Conservation (phyloP, 1,284 basidiomycete species). For the Rhodotorula sp. region DNA sequence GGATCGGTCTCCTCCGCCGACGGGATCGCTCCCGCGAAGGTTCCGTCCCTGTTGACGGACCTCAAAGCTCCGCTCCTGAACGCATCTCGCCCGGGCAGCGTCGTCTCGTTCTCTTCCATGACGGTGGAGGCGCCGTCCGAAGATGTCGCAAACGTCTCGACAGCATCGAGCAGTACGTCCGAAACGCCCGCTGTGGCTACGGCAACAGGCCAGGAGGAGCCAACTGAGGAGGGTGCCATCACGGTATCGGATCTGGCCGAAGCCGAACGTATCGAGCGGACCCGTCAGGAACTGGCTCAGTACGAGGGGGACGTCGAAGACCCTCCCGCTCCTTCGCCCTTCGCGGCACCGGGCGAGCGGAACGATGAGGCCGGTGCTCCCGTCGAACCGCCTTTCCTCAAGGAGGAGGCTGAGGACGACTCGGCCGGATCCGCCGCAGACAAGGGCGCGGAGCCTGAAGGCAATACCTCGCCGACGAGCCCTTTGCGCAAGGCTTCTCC, state of each 20-base stretch:
- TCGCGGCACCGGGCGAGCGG: neutral
- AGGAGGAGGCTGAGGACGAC: neutral
- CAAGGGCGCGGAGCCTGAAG: slow-evolving; percentile 1
- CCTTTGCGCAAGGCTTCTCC: slow-evolving; percentile 7
- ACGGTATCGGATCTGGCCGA: slow-evolving; percentile 13
- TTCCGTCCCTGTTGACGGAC: neutral
- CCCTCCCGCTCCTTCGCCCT: slow-evolving; percentile 13
- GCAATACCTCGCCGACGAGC: too few species aligned
- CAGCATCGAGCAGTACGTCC: neutral
- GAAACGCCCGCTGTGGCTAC: neutral
- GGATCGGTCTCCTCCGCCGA: slow-evolving; percentile 2
- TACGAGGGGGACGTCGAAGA: slow-evolving; percentile 33
- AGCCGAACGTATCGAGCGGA: slow-evolving; percentile 6
- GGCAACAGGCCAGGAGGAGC: neutral
- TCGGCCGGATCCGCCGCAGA: neutral
- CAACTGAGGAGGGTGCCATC: too few species aligned
- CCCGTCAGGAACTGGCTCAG: slow-evolving; percentile 20
- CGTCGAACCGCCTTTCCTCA: slow-evolving; percentile 6
- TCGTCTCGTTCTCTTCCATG: slow-evolving; percentile 32
- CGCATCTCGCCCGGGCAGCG: slow-evolving; percentile 15
- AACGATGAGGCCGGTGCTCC: slow-evolving; percentile 6
- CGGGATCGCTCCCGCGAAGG: neutral
- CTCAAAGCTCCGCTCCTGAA: neutral
- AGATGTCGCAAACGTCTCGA: slow-evolving; percentile 18
- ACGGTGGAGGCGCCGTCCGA: slow-evolving; percentile 29